Evolutionary conservation across 768 basidiomycete genomes (phyloP).

Genomic region (Phaffia tasmanica): DNA sequence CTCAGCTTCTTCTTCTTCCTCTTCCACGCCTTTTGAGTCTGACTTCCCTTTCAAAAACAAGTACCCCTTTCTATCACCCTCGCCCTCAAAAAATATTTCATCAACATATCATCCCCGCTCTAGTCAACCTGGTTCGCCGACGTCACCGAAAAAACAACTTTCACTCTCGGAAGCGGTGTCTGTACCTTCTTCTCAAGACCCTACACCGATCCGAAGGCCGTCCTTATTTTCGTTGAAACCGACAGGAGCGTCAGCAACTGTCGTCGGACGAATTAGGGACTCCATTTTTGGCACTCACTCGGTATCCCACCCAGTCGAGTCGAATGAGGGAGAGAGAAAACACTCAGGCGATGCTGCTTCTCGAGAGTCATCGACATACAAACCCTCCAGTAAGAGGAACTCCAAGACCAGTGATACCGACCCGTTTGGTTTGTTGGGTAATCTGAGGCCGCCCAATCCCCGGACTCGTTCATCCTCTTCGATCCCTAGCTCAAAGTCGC

Average conservation of each 20-base stretch:
- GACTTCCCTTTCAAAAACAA: too few relatives aligned
- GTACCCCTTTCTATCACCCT: too few relatives aligned
- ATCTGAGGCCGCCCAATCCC: background rate
- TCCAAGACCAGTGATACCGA: background rate
- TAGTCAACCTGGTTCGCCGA: too few relatives aligned
- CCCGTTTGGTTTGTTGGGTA: conserved; percentile 8
- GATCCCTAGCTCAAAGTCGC: background rate
- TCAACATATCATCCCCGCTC: too few relatives aligned
- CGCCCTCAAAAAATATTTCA: too few relatives aligned
- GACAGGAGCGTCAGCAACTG: background rate
- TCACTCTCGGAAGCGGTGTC: too few relatives aligned
- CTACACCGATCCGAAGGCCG: too few relatives aligned
- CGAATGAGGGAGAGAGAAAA: background rate
- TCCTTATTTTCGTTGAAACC: background rate
- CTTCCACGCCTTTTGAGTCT: background rate
- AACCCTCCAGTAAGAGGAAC: background rate
- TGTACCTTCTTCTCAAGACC: too few relatives aligned
- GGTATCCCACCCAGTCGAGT: background rate
- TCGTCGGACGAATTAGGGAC: conserved; percentile 3
- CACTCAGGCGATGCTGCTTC: background rate
- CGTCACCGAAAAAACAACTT: too few relatives aligned
- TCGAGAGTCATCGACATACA: background rate
- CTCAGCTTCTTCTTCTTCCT: conserved; percentile 4
- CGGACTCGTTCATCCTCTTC: background rate
- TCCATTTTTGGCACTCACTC: conserved; percentile 13